phyloP scores from a whole-genome alignment of 139 green algal species.

The Protoeuglena noctilucae region DNA sequence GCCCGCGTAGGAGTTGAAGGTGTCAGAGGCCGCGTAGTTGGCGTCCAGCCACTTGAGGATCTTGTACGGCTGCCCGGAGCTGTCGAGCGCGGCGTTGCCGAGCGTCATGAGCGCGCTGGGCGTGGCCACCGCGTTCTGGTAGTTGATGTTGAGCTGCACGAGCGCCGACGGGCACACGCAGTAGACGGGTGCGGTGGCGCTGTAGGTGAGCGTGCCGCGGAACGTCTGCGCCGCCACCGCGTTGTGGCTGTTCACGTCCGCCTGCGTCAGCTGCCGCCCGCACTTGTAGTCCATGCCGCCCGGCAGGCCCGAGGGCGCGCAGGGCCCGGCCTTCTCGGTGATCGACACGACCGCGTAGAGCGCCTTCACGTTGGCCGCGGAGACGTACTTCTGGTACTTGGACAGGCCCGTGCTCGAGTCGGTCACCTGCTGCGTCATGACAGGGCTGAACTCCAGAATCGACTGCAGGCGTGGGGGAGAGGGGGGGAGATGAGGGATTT shows the following conservation, averaged over 20 bases:
- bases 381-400: not conserved
- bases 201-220: not conserved
- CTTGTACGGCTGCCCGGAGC: not conserved
- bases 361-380: not conserved
- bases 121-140: not conserved
- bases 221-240: not conserved
- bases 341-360: not conserved
- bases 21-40: not conserved
- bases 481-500: too few species aligned
- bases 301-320: too few species aligned
- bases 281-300: not conserved
- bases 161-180: conserved; percentile 2
- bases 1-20: not conserved
- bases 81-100: conserved; percentile 1
- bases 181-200: not conserved
- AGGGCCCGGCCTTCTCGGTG: not conserved
- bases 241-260: not conserved
- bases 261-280: not conserved
- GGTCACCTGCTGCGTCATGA: not conserved
- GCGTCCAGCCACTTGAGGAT: conserved; percentile 3
- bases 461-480: too few species aligned
- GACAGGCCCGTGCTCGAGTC: too few species aligned
- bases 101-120: not conserved
- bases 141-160: conserved; percentile 3
- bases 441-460: not conserved